Evolutionary conservation across 768 basidiomycete genomes (phyloP).

Genomic region (Mycena kentingensis): DNA sequence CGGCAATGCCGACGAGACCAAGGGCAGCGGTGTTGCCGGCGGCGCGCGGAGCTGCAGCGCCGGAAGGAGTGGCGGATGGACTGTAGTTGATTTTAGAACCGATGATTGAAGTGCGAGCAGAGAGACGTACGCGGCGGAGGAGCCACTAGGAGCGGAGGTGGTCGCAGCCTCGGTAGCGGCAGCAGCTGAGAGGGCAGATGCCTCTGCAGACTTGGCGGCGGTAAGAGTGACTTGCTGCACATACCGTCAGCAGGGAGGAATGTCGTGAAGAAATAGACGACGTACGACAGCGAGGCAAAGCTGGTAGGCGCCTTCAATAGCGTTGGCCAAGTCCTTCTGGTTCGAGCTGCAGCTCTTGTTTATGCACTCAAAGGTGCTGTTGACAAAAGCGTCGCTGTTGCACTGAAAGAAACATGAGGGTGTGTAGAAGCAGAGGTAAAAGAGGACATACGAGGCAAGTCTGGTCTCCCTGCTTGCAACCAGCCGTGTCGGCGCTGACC

Average conservation of each 20-base stretch:
- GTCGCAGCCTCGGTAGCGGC: conserved; percentile 22
- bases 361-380: conserved; percentile 51
- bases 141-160: conserved; percentile 36
- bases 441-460: too few species aligned
- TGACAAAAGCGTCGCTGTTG: conserved; percentile 47
- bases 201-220: conserved; percentile 28
- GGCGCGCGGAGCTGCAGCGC: conserved; percentile 6
- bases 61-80: background rate
- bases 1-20: background rate
- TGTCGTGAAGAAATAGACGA: conserved; percentile 11
- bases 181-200: conserved; percentile 13
- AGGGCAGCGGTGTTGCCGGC: background rate
- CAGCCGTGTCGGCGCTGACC: conserved; percentile 40
- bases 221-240: conserved; percentile 57
- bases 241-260: conserved; percentile 1
- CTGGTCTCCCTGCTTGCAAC: conserved; percentile 53
- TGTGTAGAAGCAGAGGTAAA: too few species aligned
- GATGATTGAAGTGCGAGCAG: background rate
- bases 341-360: conserved; percentile 45
- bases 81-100: background rate
- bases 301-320: conserved; percentile 42
- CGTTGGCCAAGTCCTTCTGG: conserved; percentile 45
- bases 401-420: too few species aligned
- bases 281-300: conserved; percentile 55
- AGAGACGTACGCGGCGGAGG: conserved; percentile 31